Base-by-base conservation (phyloP, 352 stramenopile species). In the Phytopythium vexans region DNA sequence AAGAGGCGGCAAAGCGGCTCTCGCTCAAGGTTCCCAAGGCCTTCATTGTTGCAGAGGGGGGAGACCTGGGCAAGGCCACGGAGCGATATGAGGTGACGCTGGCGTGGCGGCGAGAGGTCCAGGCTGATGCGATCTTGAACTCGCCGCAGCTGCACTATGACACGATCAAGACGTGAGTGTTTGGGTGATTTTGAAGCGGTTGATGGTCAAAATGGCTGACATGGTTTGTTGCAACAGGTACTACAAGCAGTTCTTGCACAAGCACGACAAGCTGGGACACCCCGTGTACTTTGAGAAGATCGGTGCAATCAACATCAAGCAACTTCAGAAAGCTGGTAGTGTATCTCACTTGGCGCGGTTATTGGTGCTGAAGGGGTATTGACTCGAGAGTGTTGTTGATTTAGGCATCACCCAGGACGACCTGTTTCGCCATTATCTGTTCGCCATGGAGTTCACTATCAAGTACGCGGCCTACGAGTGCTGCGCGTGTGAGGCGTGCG, bases 251-350 rank as follows among this genome's bases (percentile, higher is more conserved):
- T 89, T 62, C 55, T 57, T 91, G 4, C 83, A 92, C 68, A 94
- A 94, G 59, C 70, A 71, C 8, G 81, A 92, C 70, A 90, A 89
- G 46, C 59, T 89, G 0, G 82, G 82, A 0, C 80, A 92, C 21
- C 82, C 85, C 0, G 64, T 94, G 6, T 95, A 91, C 66, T 84
- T 85, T 37, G 77, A 94, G 54, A 89, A 93, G 51, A 73, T 93
- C 33, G 82, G 77, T 12, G 76, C 60, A 8, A 94, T 95, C 58
- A 89, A 94, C 62, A 84, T 95, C 3, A 77, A 82, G 48, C 68
- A 85, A 45, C 65, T 96, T 5, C 79, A 87, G 61, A 86, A 88
- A 44, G 69, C 62, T 7, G 72, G 67, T 73, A 54, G 31, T 35
- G 5, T 6, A 12, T 36, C 12, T 15, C 9, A 43, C 16, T 10